These are phyloP conservation scores for Thamnidium elegans DNA, from an alignment of 192 early-diverging fungal species.

Conservation along the genomic window DNA sequence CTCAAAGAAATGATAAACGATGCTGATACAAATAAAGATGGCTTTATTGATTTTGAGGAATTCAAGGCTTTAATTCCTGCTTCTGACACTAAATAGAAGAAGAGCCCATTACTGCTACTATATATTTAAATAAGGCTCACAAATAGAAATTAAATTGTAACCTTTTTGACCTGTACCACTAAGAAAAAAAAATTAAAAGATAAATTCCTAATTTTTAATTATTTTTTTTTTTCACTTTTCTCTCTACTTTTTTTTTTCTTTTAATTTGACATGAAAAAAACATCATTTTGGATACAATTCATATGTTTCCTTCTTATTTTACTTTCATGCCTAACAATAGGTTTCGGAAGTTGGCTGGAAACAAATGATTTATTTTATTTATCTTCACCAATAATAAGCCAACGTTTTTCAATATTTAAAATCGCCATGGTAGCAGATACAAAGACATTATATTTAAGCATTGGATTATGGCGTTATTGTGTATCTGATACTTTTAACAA, in stretches of 20 bases:
- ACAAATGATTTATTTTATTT: constrained; percentile 1
- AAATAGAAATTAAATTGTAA: too few species aligned
- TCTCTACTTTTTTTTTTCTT: not conserved
- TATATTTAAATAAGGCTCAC: too few species aligned
- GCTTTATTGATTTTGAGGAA: constrained; percentile 38
- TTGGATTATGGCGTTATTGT: constrained; percentile 20
- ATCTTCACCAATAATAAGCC: not conserved
- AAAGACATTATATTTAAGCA: not conserved
- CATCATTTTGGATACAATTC: not conserved
- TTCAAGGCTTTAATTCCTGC: constrained; percentile 31
- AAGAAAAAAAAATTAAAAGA: too few species aligned
- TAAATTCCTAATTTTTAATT: constrained; percentile 6
- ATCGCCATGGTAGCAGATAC: not conserved
- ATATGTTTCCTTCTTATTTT: constrained; percentile 16
- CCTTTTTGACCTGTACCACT: too few species aligned
- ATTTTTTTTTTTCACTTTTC: constrained; percentile 3
- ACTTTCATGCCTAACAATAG: constrained; percentile 7
- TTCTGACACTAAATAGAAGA: not conserved
- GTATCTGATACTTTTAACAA: not conserved
- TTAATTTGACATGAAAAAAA: constrained; percentile 1
- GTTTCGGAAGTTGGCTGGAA: constrained; percentile 8
- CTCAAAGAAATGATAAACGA: constrained; percentile 36
- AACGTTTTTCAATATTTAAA: constrained; percentile 6
- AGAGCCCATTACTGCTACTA: not conserved
- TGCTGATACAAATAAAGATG: constrained; percentile 34